phyloP scores from a whole-genome alignment of 2,329 filamentous ascomycete genomes.

The Trichophyton rubrum region DNA sequence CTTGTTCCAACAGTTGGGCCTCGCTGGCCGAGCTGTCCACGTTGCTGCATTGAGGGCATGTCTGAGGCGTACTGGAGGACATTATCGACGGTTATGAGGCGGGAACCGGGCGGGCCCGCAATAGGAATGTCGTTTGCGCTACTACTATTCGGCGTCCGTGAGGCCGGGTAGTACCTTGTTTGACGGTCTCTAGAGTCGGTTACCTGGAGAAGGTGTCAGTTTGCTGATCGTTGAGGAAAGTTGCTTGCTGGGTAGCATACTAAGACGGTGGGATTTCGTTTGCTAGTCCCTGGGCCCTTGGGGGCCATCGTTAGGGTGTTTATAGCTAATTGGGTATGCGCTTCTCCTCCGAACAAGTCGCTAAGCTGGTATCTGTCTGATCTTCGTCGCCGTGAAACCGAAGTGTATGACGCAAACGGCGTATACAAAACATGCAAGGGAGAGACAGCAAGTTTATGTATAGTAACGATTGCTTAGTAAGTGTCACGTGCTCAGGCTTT shows the following conservation, averaged over 20 bases:
- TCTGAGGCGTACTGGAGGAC: conserved; percentile 88
- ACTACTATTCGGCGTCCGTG: background rate
- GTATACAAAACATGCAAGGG: background rate
- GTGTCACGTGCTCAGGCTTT: background rate
- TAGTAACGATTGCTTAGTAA: background rate
- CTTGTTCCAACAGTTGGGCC: conserved; percentile 30
- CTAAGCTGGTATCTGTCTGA: background rate
- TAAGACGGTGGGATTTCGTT: conserved; percentile 35
- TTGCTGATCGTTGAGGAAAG: background rate
- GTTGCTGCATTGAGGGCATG: conserved; percentile 85
- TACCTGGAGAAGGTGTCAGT: conserved; percentile 19
- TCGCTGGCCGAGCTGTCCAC: conserved; percentile 41
- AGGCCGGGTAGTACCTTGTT: background rate
- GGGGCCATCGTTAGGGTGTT: conserved; percentile 5
- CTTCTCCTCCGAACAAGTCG: background rate
- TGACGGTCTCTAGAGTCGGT: conserved; percentile 34
- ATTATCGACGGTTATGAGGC: conserved; percentile 81
- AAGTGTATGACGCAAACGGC: conserved; percentile 1
- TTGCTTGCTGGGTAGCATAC: conserved; percentile 19
- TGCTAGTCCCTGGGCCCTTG: conserved; percentile 15
- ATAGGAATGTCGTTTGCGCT: conserved; percentile 14
- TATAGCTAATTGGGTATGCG: background rate
- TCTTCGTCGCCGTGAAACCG: background rate
- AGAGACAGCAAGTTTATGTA: background rate
- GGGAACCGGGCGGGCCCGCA: conserved; percentile 37